phyloP scores from a whole-genome alignment of 2,329 filamentous ascomycete genomes.

The Tolypocladium amazonense region DNA sequence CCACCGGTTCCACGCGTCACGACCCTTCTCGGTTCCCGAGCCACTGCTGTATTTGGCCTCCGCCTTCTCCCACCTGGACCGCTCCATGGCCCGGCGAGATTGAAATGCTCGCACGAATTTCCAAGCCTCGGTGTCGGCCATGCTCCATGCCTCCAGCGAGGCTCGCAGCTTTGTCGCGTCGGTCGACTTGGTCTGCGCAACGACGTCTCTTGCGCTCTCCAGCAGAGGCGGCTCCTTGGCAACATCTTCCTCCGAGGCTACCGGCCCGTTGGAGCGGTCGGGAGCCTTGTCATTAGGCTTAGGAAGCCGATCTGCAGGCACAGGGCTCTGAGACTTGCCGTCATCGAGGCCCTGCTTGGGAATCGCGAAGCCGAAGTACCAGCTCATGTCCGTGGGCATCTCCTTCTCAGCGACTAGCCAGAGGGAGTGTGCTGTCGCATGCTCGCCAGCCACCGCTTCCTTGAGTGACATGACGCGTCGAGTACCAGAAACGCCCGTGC shows the following conservation, averaged over 20 bases:
- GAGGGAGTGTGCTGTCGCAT: slow-evolving; percentile 52
- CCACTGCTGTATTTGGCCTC: slow-evolving; percentile 55
- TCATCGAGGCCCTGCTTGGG: slow-evolving; percentile 45
- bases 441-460: slow-evolving; percentile 63
- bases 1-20: slow-evolving; percentile 25
- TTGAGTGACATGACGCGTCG: slow-evolving; percentile 68
- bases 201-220: slow-evolving; percentile 32
- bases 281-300: slow-evolving; percentile 7
- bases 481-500: slow-evolving; percentile 46
- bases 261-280: slow-evolving; percentile 34
- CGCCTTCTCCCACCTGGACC: slow-evolving; percentile 58
- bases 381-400: slow-evolving; percentile 65
- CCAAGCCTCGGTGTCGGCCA: slow-evolving; percentile 71
- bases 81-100: slow-evolving; percentile 51
- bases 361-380: slow-evolving; percentile 79
- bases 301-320: slow-evolving; percentile 12
- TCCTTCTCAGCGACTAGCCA: slow-evolving; percentile 68
- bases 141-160: slow-evolving; percentile 54
- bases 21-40: slow-evolving; percentile 40
- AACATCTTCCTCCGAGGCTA: slow-evolving; percentile 41
- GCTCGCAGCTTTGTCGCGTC: slow-evolving; percentile 36
- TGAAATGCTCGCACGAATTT: slow-evolving; percentile 60
- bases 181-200: slow-evolving; percentile 34
- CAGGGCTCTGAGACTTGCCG: slow-evolving; percentile 12
- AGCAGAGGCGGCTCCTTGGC: slow-evolving; percentile 45